Evolutionary conservation across 345 rosid genomes (phyloP).

Genomic region (Citrus inodora): DNA sequence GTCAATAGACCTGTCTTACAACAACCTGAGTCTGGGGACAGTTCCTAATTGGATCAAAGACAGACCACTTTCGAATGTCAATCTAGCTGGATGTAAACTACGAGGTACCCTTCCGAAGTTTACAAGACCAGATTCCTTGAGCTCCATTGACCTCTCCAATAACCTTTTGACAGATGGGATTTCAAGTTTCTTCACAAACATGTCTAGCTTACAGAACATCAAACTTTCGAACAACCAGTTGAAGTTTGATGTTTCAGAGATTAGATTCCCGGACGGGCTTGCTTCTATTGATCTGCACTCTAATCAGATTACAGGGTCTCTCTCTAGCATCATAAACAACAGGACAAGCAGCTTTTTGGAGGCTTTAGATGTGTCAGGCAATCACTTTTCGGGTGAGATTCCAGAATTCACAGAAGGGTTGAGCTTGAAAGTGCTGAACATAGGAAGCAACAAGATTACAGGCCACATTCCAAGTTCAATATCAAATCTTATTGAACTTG

Average conservation of each 20-base stretch:
- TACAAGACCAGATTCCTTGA: conserved; percentile 55
- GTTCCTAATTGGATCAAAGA: conserved; percentile 72
- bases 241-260: conserved; percentile 55
- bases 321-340: conserved; percentile 61
- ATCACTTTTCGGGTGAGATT: conserved; percentile 60
- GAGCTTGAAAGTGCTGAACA: conserved; percentile 60
- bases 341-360: conserved; percentile 73
- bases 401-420: conserved; percentile 66
- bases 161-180: conserved; percentile 61
- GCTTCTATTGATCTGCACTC: conserved; percentile 61
- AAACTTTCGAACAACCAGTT: conserved; percentile 75
- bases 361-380: conserved; percentile 57
- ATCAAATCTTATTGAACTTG: conserved; percentile 63
- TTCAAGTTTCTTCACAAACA: conserved; percentile 49
- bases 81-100: conserved; percentile 80
- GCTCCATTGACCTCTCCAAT: conserved; percentile 64
- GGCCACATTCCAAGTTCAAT: conserved; percentile 80
- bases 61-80: conserved; percentile 54
- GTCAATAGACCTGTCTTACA: conserved; percentile 81
- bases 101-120: conserved; percentile 66
- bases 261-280: conserved; percentile 57
- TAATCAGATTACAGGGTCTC: conserved; percentile 64
- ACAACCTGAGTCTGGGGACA: conserved; percentile 62
- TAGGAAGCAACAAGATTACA: conserved; percentile 68
- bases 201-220: conserved; percentile 58